These are phyloP conservation scores for Xylariales sp. DNA, from an alignment of 2,329 filamentous ascomycete species.

Conservation along the genomic window DNA sequence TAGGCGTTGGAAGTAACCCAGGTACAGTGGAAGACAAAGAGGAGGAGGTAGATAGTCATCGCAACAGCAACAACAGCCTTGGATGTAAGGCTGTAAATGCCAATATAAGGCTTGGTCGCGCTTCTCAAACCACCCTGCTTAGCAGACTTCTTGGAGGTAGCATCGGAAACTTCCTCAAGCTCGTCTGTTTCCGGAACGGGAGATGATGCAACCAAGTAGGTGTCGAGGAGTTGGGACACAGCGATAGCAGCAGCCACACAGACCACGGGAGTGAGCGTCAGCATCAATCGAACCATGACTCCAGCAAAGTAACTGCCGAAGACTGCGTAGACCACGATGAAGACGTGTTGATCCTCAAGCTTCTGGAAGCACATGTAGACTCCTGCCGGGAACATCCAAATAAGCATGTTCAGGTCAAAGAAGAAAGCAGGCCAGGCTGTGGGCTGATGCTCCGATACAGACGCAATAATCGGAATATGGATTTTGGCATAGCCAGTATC, in stretches of 20 bases:
- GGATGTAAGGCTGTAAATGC: slow-evolving; percentile 76
- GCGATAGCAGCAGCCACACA: slow-evolving; percentile 91
- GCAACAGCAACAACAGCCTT: slow-evolving; percentile 73
- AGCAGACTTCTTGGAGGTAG: slow-evolving; percentile 50
- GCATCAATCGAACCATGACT: slow-evolving; percentile 99
- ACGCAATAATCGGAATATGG: slow-evolving; percentile 98
- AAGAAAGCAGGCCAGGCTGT: slow-evolving; percentile 99
- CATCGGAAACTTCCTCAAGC: slow-evolving; percentile 41
- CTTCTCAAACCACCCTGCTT: slow-evolving; percentile 61
- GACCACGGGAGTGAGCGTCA: slow-evolving; percentile 92
- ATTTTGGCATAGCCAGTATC: slow-evolving; percentile 99
- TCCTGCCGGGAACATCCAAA: slow-evolving; percentile 98
- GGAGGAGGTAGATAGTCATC: slow-evolving; percentile 74
- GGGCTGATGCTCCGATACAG: slow-evolving; percentile 98
- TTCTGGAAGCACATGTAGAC: slow-evolving; percentile 97
- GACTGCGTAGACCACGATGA: slow-evolving; percentile 94
- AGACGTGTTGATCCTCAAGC: slow-evolving; percentile 93
- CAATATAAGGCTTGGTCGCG: slow-evolving; percentile 68
- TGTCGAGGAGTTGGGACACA: slow-evolving; percentile 82
- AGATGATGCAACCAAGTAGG: slow-evolving; percentile 66
- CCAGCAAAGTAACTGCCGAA: slow-evolving; percentile 97
- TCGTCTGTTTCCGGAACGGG: slow-evolving; percentile 49
- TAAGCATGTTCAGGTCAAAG: slow-evolving; percentile 96
- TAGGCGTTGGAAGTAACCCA: slow-evolving; percentile 99
- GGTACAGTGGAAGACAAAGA: slow-evolving; percentile 97